Evolutionary conservation across 2,329 filamentous ascomycete genomes (phyloP), one percentile per base, ranked within the genome.

Genomic region (Aspergillus terreus): DNA sequence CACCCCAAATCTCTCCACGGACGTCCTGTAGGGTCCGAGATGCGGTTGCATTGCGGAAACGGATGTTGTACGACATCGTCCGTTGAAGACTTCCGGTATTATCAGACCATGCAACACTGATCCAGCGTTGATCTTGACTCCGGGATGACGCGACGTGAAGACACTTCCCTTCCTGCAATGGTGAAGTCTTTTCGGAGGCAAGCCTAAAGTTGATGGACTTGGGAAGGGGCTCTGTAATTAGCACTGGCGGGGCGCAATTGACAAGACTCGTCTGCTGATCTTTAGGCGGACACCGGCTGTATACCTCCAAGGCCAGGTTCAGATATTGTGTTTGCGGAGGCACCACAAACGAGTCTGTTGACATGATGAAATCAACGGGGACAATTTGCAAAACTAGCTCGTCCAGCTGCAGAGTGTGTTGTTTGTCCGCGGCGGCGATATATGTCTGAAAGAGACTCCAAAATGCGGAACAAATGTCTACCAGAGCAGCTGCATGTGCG

Each of bases 81-180:
- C 76, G 71, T 54, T 82, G 78, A 38, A 81, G 74, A 36, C 72
- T 74, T 7, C 82, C 82, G 23, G 71, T 75, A 52, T 73, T 79
- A 65, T 85, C 81, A 1, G 78, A 79, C 82, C 82, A 85, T 1
- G 79, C 78, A 4, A 77, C 81, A 6, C 76, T 80, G 21, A 84
- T 60, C 83, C 83, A 86, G 17, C 75, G 71, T 25, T 78, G 74
- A 57, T 84, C 80, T 7, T 74, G 59, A 55, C 80, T 84, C 33
- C 75, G 67, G 3, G 80, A 80, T 59, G 81, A 83, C 2, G 79
- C 82, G 25, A 86, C 61, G 63, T 86, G 82, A 47, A 85, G 74
- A 52, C 78, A 77, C 25, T 76, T 78, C 3, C 77, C 78, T 61
- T 84, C 80, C 50, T 80, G 76, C 21, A 85, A 64, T 1, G 84